Base-by-base conservation (phyloP, 2,329 filamentous ascomycete genomes). In the Orbilia quercus region DNA sequence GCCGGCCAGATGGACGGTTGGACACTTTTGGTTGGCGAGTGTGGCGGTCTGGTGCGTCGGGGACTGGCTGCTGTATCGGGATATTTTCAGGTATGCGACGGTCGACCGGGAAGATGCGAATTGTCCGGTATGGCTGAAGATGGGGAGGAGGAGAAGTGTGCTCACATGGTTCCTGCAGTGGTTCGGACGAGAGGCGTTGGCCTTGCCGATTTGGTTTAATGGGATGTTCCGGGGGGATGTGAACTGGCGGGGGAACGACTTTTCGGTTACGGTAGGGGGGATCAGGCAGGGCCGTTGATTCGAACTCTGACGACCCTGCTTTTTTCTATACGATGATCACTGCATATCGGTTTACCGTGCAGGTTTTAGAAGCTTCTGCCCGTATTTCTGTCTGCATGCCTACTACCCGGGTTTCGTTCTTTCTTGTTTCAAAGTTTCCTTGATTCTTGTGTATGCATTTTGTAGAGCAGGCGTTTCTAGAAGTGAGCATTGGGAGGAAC, bases 221-320 rank as follows among this genome's bases (percentile, higher is more conserved):
- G 95, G 95, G 0, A 91, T 97, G 18, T 87, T 91, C 77, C 89
- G 94, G n/a, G 95, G 95, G 0, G 88, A 90, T 1, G 91, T 99
- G 0, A 87, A 87, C 58, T 99, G 95, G 96, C 84, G 95, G 63
- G 94, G 93, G 31, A 65, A 73, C 54, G 69, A 73, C 7, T 73
- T 73, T 51, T 73, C 69, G 25, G 69, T 73, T 42, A 62, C 60
- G n/a, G 42, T 60, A 38, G 34, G 69, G 45, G 69, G 69, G 23
- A 59, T 73, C 36, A 60, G 60, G 40, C 60, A 73, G 25, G 69
- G 44, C 11, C 55, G 40, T 42, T 25, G 38, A 69, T 58, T n/a
- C n/a, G n/a, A n/a, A n/a, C n/a, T n/a, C n/a, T n/a, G n/a, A n/a
- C n/a, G n/a, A n/a, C n/a, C n/a, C n/a, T n/a, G n/a, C n/a, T n/a